phyloP scores from a whole-genome alignment of 2,329 filamentous ascomycete genomes.

The Hypoxylon sp. region DNA sequence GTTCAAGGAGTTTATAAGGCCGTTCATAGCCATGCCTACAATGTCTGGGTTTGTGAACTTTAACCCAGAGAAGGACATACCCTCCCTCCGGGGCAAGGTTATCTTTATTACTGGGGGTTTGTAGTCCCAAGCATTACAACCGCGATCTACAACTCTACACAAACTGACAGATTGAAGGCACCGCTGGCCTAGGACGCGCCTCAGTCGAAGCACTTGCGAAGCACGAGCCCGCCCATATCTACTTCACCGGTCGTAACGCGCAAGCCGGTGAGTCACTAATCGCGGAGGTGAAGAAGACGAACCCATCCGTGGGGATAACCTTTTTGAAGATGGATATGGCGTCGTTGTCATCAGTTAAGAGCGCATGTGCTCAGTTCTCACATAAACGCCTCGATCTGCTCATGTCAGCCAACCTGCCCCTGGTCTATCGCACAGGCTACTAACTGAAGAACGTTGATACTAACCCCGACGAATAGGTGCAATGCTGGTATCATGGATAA shows the following conservation, averaged over 20 bases:
- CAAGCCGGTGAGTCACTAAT: conserved; percentile 61
- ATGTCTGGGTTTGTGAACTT: conserved; percentile 47
- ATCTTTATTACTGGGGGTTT: conserved; percentile 61
- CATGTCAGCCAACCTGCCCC: conserved; percentile 46
- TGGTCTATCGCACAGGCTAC: not conserved
- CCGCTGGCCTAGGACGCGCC: conserved; percentile 60
- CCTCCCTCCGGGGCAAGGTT: conserved; percentile 57
- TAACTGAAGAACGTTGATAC: not conserved
- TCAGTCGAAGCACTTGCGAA: conserved; percentile 59
- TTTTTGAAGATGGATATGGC: conserved; percentile 61
- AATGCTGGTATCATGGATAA: conserved; percentile 62
- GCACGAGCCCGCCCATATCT: conserved; percentile 65
- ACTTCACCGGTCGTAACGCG: conserved; percentile 65
- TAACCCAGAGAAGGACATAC: conserved; percentile 56
- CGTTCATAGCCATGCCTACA: conserved; percentile 26
- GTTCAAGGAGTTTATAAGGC: not conserved
- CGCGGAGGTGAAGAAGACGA: conserved; percentile 52
- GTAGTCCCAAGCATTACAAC: not conserved
- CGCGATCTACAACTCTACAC: not conserved
- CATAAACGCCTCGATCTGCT: conserved; percentile 61
- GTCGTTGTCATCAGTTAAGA: conserved; percentile 57
- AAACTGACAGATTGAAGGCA: conserved; percentile 46
- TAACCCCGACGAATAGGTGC: conserved; percentile 43
- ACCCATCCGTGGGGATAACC: conserved; percentile 39
- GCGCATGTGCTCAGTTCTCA: conserved; percentile 53